A percentile compares a stretch with the other conserved stretches of the same genome.
Conservation (phyloP, 805 yeast genomes). For the Torulaspora delbrueckii region DNA sequence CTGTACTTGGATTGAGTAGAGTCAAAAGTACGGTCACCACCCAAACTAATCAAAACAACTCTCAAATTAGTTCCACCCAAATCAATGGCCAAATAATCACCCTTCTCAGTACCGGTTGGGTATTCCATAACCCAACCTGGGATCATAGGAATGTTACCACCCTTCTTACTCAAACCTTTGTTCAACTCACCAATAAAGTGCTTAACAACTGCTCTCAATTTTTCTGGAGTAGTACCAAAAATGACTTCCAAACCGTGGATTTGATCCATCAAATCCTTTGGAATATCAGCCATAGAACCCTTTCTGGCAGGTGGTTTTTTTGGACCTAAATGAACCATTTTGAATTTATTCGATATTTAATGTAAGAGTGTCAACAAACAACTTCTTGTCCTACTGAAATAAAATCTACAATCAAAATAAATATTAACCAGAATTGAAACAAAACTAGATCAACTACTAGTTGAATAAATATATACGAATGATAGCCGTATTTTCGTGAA, state of each 20-base stretch:
- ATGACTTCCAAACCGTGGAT: slow-evolving; percentile 53
- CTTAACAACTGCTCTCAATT: slow-evolving; percentile 59
- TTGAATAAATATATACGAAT: slow-evolving; percentile 1
- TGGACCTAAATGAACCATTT: slow-evolving; percentile 83
- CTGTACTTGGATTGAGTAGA: slow-evolving; percentile 82
- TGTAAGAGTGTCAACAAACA: neutral
- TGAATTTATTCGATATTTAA: neutral
- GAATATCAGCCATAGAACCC: slow-evolving; percentile 63
- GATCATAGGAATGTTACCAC: slow-evolving; percentile 93
- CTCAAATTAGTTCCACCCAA: slow-evolving; percentile 97
- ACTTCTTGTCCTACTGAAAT: neutral
- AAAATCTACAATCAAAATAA: neutral
- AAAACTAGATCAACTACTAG: neutral
- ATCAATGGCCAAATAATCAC: slow-evolving; percentile 88
- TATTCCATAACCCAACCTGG: slow-evolving; percentile 94
- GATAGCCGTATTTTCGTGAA: neutral
- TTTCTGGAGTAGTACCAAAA: slow-evolving; percentile 58
- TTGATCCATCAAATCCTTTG: slow-evolving; percentile 55
- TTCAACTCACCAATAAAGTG: slow-evolving; percentile 77
- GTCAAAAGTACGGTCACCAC: slow-evolving; percentile 80
- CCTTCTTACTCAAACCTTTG: slow-evolving; percentile 69
- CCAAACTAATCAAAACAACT: slow-evolving; percentile 79
- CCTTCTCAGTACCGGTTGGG: slow-evolving; percentile 89
- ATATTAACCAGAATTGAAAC: neutral
- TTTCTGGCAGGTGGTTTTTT: slow-evolving; percentile 76